Evolutionary conservation across 1,139 yeast genomes (phyloP).

Genomic region (Taphrina wiesneri): DNA sequence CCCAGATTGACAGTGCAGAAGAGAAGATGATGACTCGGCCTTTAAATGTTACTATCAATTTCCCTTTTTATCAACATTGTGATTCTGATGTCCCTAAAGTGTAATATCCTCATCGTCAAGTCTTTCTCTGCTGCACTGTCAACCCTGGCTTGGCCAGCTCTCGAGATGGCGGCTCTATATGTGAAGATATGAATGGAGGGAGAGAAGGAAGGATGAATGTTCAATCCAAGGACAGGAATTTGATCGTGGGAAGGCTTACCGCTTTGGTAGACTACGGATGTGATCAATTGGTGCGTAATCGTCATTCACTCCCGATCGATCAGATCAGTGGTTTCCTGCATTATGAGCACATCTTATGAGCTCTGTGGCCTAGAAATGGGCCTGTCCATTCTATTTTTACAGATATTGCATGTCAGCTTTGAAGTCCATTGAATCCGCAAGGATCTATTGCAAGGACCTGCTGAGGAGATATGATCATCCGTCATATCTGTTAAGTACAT

Average conservation of each 20-base stretch:
- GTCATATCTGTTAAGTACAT: conserved; percentile 65
- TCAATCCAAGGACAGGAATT: background rate
- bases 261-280: background rate
- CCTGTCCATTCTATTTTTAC: too few species aligned
- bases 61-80: conserved; percentile 22
- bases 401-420: conserved; percentile 4
- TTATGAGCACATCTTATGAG: too few species aligned
- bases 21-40: conserved; percentile 12
- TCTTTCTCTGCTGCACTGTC: background rate
- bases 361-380: too few species aligned
- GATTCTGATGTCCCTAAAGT: conserved; percentile 30
- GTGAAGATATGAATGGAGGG: background rate
- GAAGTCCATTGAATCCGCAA: conserved; percentile 35
- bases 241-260: conserved; percentile 5
- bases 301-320: background rate
- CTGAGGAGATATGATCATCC: conserved; percentile 60
- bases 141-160: background rate
- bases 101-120: conserved; percentile 22
- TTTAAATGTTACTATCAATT: conserved; percentile 22
- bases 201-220: background rate
- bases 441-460: conserved; percentile 36
- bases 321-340: background rate
- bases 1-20: background rate
- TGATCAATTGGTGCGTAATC: too few species aligned
- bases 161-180: background rate